These are phyloP conservation scores for Pterocarpus santalinus DNA, from an alignment of 306 rosid genomes.

Conservation along the genomic window DNA sequence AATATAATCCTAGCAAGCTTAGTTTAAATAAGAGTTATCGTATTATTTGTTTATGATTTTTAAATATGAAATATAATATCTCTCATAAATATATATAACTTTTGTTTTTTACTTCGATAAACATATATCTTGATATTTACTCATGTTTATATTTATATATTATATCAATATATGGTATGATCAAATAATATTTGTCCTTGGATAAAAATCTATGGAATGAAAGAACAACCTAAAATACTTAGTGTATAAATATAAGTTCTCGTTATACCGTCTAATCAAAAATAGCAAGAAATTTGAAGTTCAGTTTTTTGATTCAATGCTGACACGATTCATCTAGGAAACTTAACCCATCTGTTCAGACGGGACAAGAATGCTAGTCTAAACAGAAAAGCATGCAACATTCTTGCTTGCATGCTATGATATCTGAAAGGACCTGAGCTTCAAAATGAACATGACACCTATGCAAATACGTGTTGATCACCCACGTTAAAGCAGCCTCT, in stretches of 20 bases:
- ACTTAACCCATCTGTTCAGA: not conserved
- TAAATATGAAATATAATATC: too few relatives aligned
- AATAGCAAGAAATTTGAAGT: conserved; percentile 19
- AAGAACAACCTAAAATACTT: not conserved
- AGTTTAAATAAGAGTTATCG: too few relatives aligned
- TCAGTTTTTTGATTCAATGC: not conserved
- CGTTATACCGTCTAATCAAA: conserved; percentile 6
- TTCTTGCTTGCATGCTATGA: conserved; percentile 36
- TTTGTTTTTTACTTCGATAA: too few relatives aligned
- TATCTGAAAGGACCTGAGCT: conserved; percentile 44
- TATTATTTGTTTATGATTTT: too few relatives aligned
- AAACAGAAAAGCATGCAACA: conserved; percentile 48
- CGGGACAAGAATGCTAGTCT: not conserved
- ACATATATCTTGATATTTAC: too few relatives aligned
- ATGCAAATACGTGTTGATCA: conserved; percentile 43
- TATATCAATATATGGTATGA: too few relatives aligned
- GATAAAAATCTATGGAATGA: not conserved
- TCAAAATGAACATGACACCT: conserved; percentile 44
- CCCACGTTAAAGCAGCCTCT: conserved; percentile 11
- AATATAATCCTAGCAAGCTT: too few relatives aligned
- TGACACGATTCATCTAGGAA: conserved; percentile 25
- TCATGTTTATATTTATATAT: too few relatives aligned
- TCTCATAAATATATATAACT: too few relatives aligned
- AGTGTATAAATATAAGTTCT: not conserved
- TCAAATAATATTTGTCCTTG: too few relatives aligned